phyloP scores from a whole-genome alignment of 2,329 filamentous ascomycete species.

The Trichoderma sp. region DNA sequence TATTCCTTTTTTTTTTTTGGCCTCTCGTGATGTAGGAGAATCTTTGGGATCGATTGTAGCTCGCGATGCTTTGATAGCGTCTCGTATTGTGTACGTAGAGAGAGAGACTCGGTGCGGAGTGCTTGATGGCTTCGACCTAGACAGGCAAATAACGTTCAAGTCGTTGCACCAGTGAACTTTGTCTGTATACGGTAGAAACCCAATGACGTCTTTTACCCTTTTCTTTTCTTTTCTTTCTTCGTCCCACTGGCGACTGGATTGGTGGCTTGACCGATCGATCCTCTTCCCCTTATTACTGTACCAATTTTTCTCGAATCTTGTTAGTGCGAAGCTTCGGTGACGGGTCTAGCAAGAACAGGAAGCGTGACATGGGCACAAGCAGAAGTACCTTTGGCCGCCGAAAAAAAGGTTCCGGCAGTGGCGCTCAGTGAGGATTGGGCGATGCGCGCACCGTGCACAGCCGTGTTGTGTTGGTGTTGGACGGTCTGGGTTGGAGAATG shows the following conservation, averaged over 20 bases:
- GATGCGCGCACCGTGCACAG: neutral
- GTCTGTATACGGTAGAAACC: neutral
- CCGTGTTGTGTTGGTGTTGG: too few relatives aligned
- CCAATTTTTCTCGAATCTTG: slow-evolving; percentile 13
- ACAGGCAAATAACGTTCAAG: neutral
- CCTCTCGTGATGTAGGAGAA: neutral
- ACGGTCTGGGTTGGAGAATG: neutral
- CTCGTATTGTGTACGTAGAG: neutral
- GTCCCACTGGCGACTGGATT: neutral
- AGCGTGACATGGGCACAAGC: neutral
- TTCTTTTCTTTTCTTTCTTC: neutral
- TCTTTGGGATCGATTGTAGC: neutral
- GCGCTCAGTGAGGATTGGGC: neutral
- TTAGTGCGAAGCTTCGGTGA: slow-evolving; percentile 16
- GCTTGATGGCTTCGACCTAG: neutral
- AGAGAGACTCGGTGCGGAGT: neutral
- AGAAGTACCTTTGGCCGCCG: slow-evolving; percentile 6
- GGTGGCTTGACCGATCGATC: neutral
- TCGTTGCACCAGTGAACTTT: neutral
- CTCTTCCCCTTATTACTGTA: neutral
- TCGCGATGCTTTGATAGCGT: neutral
- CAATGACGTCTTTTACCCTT: neutral
- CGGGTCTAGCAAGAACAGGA: slow-evolving; percentile 5
- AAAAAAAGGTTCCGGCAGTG: neutral
- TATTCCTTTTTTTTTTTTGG: slow-evolving; percentile 9